Evolutionary conservation across 2,329 filamentous ascomycete genomes (phyloP), one percentile per base, ranked within the genome.

Genomic region (Penicillium sclerotiorum): DNA sequence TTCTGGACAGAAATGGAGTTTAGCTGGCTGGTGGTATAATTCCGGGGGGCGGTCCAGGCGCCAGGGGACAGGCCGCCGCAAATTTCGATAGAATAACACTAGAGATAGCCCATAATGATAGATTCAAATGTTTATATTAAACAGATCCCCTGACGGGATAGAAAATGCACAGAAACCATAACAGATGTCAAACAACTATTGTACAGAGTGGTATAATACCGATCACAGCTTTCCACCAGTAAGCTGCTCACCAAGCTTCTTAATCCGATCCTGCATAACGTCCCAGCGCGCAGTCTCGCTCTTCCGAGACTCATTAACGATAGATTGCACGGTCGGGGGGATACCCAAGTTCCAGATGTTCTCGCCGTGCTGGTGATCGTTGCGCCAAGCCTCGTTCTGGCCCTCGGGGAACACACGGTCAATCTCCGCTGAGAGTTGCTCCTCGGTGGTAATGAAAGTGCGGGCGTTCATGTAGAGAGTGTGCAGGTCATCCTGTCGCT

Each of bases 401-500:
- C 83, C 79, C 21, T 85, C 83, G 13, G 83, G 80, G 73, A 96
- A 99, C n/a, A 87, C 79, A 55, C 79, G 74, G 18, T 95, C 87
- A 49, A 96, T 86, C 57, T 85, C 81, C 13, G 78, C 77, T 60
- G 88, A 81, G 27, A 99, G 81, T 68, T 95, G 87, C 43, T 80
- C 75, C 68, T 95, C 91, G 20, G 81, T 86, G 15, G 90, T 86
- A 66, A 99, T 96, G 74, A 97, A 99, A 32, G 83, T 77, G 21
- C 88, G 83, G 5, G 94, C 91, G 61, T 91, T 88, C 75, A 94
- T 88, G 74, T 99, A 99, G 11, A 99, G 81, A 50, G 89, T 85
- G 72, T 96, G 90, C 23, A 99, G 74, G 13, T 86, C 81, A 58
- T 93, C 84, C 53, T 82, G 79, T 43, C 88, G 82, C 45, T 80